phyloP scores from a whole-genome alignment of 2,329 filamentous ascomycete species.

The Dothistroma septosporum region DNA sequence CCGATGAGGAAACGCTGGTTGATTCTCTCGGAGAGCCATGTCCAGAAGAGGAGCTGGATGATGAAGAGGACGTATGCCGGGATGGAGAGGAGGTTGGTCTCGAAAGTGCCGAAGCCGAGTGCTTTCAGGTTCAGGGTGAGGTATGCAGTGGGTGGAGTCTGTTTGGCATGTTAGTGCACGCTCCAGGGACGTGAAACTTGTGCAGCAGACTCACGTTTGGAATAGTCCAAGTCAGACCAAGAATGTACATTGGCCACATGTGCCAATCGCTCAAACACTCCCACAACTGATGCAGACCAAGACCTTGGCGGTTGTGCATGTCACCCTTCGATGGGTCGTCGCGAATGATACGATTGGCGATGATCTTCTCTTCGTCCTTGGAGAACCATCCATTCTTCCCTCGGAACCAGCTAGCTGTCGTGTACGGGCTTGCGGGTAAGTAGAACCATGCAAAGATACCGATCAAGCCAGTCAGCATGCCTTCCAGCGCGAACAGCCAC shows the following conservation, averaged over 20 bases:
- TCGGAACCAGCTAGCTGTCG: constrained; percentile 59
- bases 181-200: background rate
- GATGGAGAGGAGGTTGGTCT: constrained; percentile 42
- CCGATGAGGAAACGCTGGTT: constrained; percentile 51
- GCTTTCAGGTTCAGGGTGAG: constrained; percentile 39
- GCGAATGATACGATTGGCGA: constrained; percentile 59
- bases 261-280: constrained; percentile 6
- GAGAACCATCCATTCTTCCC: constrained; percentile 60
- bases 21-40: constrained; percentile 48
- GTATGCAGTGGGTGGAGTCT: constrained; percentile 37
- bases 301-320: constrained; percentile 38
- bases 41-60: constrained; percentile 47
- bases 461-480: constrained; percentile 50
- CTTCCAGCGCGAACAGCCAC: constrained; percentile 60
- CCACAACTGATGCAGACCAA: constrained; percentile 1
- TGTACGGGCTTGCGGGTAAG: constrained; percentile 57
- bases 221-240: constrained; percentile 17
- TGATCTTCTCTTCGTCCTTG: constrained; percentile 58
- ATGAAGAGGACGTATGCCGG: constrained; percentile 49
- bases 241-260: constrained; percentile 21
- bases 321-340: constrained; percentile 59
- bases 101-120: constrained; percentile 41
- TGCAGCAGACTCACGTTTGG: constrained; percentile 4
- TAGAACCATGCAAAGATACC: constrained; percentile 53
- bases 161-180: background rate